Evolutionary conservation across 2,329 filamentous ascomycete genomes (phyloP), one percentile per base, ranked within the genome.

Genomic region (Pseudogymnoascus sp.): DNA sequence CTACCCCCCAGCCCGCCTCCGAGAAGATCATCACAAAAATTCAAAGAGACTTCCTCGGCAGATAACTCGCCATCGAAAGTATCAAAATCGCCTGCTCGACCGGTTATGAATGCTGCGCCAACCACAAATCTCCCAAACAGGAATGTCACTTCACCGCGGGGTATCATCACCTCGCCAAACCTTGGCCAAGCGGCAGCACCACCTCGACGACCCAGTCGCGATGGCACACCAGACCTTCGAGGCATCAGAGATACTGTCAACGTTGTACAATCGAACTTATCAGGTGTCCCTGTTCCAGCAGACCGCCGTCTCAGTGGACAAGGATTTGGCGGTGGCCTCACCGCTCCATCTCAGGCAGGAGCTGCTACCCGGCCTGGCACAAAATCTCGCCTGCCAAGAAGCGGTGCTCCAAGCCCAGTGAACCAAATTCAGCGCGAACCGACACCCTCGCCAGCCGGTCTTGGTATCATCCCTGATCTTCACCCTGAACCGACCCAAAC

Each of bases 141-240:
- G 63, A 65, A 64, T 63, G 68, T 69, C 44, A 64, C 71, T 64
- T 68, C 69, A 61, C 70, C 74, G 14, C 71, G 74, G 53, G 69
- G 73, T 42, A 59, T 29, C 56, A 35, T 63, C 6, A 62, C 65
- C 13, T 76, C 74, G 37, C 70, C 74, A 10, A 73, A 72, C 14
- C 50, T 19, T 16, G 50, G 50, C 7, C 19, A 42, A 16, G 6
- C 29, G 4, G 59, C n/a, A 13, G 59, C 35, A 40, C 80, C 81
- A 37, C 86, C 87, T 33, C 73, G 77, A 35, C 79, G 88, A 60
- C 88, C 88, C 1, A 91, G 87, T 69, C 81, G 88, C 72, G 84
- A 89, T 69, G 87, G 87, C 24, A 86, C 86, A 0, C 82, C 84
- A 4, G 80, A 85, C 64, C 78, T 91, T 56, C 81, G 85, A 31